Conservation (phyloP, 176 grass and related monocot genomes). For the Rhynchospora breviuscula region DNA sequence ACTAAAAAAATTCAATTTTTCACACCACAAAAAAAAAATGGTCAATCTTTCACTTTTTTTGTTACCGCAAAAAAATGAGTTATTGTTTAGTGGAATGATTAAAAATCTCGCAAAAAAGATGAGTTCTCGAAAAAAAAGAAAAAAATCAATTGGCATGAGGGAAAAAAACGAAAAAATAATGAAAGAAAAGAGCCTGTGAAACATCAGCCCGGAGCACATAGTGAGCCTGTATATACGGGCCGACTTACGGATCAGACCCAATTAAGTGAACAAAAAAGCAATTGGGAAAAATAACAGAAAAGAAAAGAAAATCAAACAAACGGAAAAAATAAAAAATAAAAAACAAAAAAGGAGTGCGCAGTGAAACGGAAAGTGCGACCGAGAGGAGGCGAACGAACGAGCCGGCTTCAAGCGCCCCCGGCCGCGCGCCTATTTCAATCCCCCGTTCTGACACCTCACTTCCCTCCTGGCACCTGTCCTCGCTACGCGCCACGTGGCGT, state of each 20-base stretch:
- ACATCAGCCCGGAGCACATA: not conserved
- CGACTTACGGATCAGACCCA: not conserved
- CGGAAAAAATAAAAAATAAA: conserved; percentile 1
- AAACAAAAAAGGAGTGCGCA: conserved; percentile 8
- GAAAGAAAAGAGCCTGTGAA: not conserved
- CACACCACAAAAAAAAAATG: too few relatives aligned
- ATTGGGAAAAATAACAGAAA: not conserved
- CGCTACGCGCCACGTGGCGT: not conserved
- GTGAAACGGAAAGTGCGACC: conserved; percentile 25
- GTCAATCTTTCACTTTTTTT: too few relatives aligned
- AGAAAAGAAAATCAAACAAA: not conserved
- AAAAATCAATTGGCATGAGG: too few relatives aligned
- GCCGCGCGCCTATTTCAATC: not conserved
- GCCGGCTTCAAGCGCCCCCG: not conserved
- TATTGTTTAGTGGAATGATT: too few relatives aligned
- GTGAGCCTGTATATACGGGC: not conserved
- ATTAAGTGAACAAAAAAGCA: not conserved
- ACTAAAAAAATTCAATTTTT: too few relatives aligned
- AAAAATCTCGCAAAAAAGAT: too few relatives aligned
- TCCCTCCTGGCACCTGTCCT: not conserved
- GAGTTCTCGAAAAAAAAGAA: too few relatives aligned
- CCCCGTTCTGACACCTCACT: not conserved
- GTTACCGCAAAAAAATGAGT: too few relatives aligned
- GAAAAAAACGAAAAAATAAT: too few relatives aligned
- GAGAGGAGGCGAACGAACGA: not conserved